Conservation (phyloP, 2,329 filamentous ascomycete species). For the Didymella exigua region DNA sequence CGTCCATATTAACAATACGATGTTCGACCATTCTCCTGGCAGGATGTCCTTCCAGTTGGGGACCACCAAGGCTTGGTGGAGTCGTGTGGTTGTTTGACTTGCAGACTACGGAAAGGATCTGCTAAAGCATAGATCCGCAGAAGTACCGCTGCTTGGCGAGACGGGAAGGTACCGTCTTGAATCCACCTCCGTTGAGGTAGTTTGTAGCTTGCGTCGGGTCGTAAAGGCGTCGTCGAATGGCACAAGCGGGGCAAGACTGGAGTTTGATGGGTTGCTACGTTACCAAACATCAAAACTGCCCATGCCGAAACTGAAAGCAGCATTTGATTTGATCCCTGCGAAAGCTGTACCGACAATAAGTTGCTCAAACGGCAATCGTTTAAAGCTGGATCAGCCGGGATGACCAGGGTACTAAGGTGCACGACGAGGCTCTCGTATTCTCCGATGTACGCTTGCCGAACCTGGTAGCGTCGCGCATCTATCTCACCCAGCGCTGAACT, state of each 20-base stretch:
- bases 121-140: background rate
- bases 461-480: background rate
- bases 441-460: background rate
- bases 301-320: background rate
- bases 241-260: background rate
- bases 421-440: slow-evolving; percentile 4
- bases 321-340: background rate
- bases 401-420: background rate
- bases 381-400: background rate
- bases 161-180: background rate
- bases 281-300: background rate
- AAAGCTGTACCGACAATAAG: background rate
- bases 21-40: background rate
- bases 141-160: slow-evolving; percentile 1
- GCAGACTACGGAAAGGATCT: slow-evolving; percentile 1
- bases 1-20: slow-evolving; percentile 1
- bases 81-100: background rate
- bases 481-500: background rate
- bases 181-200: background rate
- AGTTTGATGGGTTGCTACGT: background rate
- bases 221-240: background rate
- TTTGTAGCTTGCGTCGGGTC: background rate
- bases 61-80: background rate
- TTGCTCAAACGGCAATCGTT: too few relatives aligned
- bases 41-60: background rate